Percentiles rank a stretch among this genome's conserved stretches.
Evolutionary conservation across 768 basidiomycete species (phyloP).

Genomic region (Nidularia sp.): DNA sequence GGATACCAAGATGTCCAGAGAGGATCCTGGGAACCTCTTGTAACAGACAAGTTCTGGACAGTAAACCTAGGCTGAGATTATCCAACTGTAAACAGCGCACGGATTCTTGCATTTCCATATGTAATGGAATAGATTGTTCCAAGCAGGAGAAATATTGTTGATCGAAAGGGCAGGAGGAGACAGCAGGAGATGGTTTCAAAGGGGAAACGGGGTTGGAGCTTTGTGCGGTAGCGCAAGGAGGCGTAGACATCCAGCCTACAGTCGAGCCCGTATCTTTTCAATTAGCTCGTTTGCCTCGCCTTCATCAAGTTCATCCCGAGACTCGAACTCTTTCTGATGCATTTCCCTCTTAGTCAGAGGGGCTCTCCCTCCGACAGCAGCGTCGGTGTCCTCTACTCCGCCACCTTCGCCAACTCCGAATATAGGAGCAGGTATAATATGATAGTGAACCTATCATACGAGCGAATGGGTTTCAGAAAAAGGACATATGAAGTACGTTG

Average conservation of each 20-base stretch:
- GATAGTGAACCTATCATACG: slow-evolving; percentile 60
- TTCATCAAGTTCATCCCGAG: slow-evolving; percentile 55
- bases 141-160: too few relatives aligned
- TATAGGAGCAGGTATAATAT: slow-evolving; percentile 68
- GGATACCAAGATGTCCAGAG: too few relatives aligned
- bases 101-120: too few relatives aligned
- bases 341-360: slow-evolving; percentile 46
- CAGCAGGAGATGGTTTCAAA: too few relatives aligned
- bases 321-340: slow-evolving; percentile 57
- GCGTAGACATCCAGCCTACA: slow-evolving; percentile 15
- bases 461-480: not conserved
- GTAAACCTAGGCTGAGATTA: too few relatives aligned
- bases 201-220: too few relatives aligned
- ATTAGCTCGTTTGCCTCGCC: slow-evolving; percentile 47
- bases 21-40: too few relatives aligned
- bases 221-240: too few relatives aligned
- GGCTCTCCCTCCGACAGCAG: slow-evolving; percentile 6
- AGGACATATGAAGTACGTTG: not conserved
- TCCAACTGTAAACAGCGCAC: too few relatives aligned
- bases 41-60: too few relatives aligned
- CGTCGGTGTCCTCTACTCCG: slow-evolving; percentile 5
- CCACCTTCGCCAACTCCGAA: slow-evolving; percentile 19
- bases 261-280: slow-evolving; percentile 37
- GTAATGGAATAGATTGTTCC: too few relatives aligned
- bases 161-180: too few relatives aligned